A percentile compares a stretch with the other conserved stretches of the same genome.
These are phyloP conservation scores for Lycium barbarum DNA, from an alignment of 257 asterid genomes.

Conservation along the genomic window DNA sequence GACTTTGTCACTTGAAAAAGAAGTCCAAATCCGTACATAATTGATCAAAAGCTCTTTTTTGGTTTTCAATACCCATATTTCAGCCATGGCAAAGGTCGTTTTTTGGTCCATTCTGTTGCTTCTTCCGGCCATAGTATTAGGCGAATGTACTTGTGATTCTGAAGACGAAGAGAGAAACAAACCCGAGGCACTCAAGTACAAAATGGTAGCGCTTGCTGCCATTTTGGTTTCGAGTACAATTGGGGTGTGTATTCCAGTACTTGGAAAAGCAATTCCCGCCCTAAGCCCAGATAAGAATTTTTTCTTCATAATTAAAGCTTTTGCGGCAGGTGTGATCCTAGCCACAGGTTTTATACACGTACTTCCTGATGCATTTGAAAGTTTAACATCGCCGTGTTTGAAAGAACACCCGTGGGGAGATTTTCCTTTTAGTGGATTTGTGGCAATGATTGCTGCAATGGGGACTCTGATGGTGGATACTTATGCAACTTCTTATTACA, in stretches of 20 bases:
- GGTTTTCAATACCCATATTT: neutral
- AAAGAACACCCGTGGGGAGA: slow-evolving; percentile 33
- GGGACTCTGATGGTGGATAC: slow-evolving; percentile 38
- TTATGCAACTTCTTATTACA: slow-evolving; percentile 31
- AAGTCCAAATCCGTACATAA: neutral
- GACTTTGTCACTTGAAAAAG: neutral
- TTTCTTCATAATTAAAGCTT: slow-evolving; percentile 35
- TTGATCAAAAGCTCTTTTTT: neutral
- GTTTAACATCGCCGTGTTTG: slow-evolving; percentile 32
- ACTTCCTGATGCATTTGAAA: slow-evolving; percentile 36
- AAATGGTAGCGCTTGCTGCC: slow-evolving; percentile 35
- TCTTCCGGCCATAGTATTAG: slow-evolving; percentile 3
- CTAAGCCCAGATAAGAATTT: slow-evolving; percentile 33
- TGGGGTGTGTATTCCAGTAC: slow-evolving; percentile 36
- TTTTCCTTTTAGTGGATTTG: slow-evolving; percentile 39
- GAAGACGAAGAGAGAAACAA: slow-evolving; percentile 12
- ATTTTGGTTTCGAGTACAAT: slow-evolving; percentile 35
- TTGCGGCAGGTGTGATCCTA: slow-evolving; percentile 38
- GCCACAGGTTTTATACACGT: slow-evolving; percentile 39
- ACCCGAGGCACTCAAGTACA: slow-evolving; percentile 32
- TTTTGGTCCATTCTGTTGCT: slow-evolving; percentile 17
- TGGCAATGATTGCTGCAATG: slow-evolving; percentile 38
- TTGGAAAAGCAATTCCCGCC: slow-evolving; percentile 29
- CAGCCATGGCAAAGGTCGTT: neutral
- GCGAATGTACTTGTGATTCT: slow-evolving; percentile 28